Evolutionary conservation across 1,284 basidiomycete genomes (phyloP), one percentile per base, ranked within the genome.

Genomic region (Sphaerobolus stellatus): DNA sequence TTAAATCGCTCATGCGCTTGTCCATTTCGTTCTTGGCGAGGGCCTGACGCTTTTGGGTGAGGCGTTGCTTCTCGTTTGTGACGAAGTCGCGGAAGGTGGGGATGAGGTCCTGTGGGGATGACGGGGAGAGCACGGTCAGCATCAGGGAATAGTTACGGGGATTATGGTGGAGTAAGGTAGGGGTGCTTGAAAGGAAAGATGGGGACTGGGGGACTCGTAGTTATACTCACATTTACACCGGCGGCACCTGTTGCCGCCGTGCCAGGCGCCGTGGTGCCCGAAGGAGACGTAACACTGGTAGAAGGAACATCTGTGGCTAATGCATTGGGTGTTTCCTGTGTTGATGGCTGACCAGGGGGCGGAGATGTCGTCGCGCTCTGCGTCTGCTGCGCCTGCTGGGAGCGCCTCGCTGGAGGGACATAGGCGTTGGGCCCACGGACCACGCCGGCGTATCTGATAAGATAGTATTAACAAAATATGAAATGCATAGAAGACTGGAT

Each of bases 21-120:
- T 95, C 92, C 84, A 94, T 93, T 69, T 98, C 96, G 66, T 82
- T 91, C 80, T 94, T 96, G 55, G 88, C 83, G 48, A 96, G 75
- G 18, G 89, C 89, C 65, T 94, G 91, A 72, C 92, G 87, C 80
- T 94, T 96, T 74, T 93, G 89, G 46, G 90, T 88, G 52, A 95
- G 74, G 52, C 90, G 81, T 64, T 95, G 88, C 66, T 89, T 90
- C 75, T 98, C 94, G 61, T 82, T 86, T 6, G 88, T 86, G 36
- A 97, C 92, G 64, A 96, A 97, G 63, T 92, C 86, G 57, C 91
- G 84, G 81, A 95, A 95, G 25, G 88, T 88, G 38, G 87, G 83
- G 13, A 87, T 70, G 28, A 86, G 77, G 67, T 88, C 86, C 16
- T 84, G 83, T 50, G 84, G 79, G 20, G 83, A 79, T 82, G 84